Evolutionary conservation across 2,329 filamentous ascomycete genomes (phyloP).

Genomic region (Knoxdaviesia capensis): DNA sequence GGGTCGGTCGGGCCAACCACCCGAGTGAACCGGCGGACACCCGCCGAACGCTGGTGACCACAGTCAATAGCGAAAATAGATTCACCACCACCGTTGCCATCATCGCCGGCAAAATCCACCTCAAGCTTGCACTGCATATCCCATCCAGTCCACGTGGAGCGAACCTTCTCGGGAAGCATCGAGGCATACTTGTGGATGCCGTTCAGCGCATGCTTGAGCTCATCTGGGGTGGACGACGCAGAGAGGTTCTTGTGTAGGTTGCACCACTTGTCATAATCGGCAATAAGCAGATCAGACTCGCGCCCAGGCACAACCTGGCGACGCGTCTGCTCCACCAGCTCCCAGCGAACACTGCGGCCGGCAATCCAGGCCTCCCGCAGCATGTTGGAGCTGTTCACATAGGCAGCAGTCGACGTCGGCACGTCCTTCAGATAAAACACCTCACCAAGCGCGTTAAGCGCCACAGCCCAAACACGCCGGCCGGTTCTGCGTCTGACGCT

Average conservation of each 20-base stretch:
- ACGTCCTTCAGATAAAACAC: slow-evolving; percentile 65
- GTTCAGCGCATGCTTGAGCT: neutral
- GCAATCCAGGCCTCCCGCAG: slow-evolving; percentile 59
- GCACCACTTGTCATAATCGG: too few relatives aligned
- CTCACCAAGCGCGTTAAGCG: slow-evolving; percentile 85
- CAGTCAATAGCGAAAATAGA: slow-evolving; percentile 53
- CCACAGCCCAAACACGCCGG: slow-evolving; percentile 71
- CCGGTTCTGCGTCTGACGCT: slow-evolving; percentile 47
- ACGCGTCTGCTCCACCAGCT: slow-evolving; percentile 57
- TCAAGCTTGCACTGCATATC: slow-evolving; percentile 75
- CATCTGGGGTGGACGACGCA: too few relatives aligned
- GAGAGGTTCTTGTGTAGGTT: too few relatives aligned
- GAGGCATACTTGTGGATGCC: too few relatives aligned
- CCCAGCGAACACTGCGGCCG: slow-evolving; percentile 64
- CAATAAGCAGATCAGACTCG: too few relatives aligned
- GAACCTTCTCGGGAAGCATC: too few relatives aligned
- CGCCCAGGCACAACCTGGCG: slow-evolving; percentile 17
- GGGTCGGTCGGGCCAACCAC: too few relatives aligned
- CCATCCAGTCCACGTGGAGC: slow-evolving; percentile 35
- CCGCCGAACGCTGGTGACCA: slow-evolving; percentile 26
- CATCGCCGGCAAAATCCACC: slow-evolving; percentile 74
- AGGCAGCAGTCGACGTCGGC: slow-evolving; percentile 33
- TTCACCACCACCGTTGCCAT: slow-evolving; percentile 59
- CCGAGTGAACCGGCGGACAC: slow-evolving; percentile 23
- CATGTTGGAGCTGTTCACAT: slow-evolving; percentile 29